These are phyloP conservation scores for Malbranchea cinnamomea DNA, from an alignment of 2,329 filamentous ascomycete genomes.

Conservation along the genomic window DNA sequence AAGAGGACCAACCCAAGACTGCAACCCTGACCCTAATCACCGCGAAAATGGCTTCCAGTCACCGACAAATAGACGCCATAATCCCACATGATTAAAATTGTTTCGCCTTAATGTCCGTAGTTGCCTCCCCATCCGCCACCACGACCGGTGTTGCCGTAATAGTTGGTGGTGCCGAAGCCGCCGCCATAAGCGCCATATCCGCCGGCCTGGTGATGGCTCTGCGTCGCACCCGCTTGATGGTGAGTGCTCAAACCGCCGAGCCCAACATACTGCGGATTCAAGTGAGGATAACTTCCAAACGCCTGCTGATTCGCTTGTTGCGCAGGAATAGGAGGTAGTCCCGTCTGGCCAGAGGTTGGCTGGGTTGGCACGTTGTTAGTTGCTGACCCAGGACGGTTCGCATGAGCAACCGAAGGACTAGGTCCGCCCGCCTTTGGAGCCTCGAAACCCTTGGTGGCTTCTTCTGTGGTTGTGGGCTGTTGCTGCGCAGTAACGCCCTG, in stretches of 20 bases:
- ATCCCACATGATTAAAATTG: too few relatives aligned
- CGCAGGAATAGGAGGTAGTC: constrained; percentile 39
- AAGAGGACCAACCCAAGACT: constrained; percentile 3
- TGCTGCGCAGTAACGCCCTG: constrained; percentile 38
- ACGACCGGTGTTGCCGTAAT: constrained; percentile 29
- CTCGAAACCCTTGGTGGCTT: constrained; percentile 42
- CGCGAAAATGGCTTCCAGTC: too few relatives aligned
- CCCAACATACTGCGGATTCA: constrained; percentile 37
- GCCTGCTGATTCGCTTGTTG: constrained; percentile 37
- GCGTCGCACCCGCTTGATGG: constrained; percentile 24
- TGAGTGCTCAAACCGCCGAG: constrained; percentile 25
- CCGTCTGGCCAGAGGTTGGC: constrained; percentile 30
- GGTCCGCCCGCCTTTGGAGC: constrained; percentile 43
- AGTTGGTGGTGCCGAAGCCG: constrained; percentile 24
- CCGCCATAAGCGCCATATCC: constrained; percentile 30
- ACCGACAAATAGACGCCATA: too few relatives aligned
- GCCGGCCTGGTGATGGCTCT: constrained; percentile 25
- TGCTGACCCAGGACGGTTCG: constrained; percentile 47
- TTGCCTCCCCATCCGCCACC: constrained; percentile 32
- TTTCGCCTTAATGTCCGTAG: constrained; percentile 28
- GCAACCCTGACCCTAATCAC: constrained; percentile 2
- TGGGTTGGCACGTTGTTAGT: constrained; percentile 43
- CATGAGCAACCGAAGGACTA: constrained; percentile 46
- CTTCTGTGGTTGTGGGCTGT: constrained; percentile 34
- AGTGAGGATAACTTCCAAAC: constrained; percentile 41